Evolutionary conservation across 1,284 basidiomycete species (phyloP), one percentile per base, ranked within the genome.

Genomic region (Anthracocystis setariae): DNA sequence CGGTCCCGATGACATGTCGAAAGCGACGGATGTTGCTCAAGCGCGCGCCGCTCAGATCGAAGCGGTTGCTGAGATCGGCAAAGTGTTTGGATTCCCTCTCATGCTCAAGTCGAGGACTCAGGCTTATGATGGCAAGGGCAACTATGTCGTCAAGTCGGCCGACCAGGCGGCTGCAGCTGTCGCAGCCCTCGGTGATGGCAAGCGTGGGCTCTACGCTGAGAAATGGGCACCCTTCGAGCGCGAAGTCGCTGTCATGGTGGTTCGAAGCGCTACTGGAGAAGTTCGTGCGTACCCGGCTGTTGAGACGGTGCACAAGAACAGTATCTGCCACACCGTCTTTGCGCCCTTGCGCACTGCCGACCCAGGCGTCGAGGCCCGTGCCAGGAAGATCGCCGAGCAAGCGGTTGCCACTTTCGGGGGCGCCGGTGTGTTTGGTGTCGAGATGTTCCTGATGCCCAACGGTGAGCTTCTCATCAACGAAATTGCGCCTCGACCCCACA

Each of bases 401-500:
- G 93, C 94, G 0, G 88, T 98, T 8, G 88, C 86, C 57, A 90
- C 90, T 3, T 88, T 98, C 17, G 81, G 79, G 33, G 95, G 95
- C 5, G 95, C 95, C 2, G 96, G 96, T 17, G 89, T 98, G 25
- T 98, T 97, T 85, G 95, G 94, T 4, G 95, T 98, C 0, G 96
- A 98, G 84, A 93, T 98, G 92, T 99, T 99, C 85, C 85, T 98
- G 46, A 88, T 96, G 87, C 85, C 87, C 25, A 88, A 94, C 79
- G 94, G 95, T 91, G 76, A 77, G 88, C 85, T 98, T 3, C 89
- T 90, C 61, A 88, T 98, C 74, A 98, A 99, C 84, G 96, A 99
- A 85, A 97, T 99, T 68, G 96, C 96, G 0, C 96, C 96, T n/a
- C 88, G 96, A 21, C 95, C 96, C 0, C 96, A 99, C 84, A 99